phyloP scores from a whole-genome alignment of 1,284 basidiomycete species.

The Phaffia rhodozyma region DNA sequence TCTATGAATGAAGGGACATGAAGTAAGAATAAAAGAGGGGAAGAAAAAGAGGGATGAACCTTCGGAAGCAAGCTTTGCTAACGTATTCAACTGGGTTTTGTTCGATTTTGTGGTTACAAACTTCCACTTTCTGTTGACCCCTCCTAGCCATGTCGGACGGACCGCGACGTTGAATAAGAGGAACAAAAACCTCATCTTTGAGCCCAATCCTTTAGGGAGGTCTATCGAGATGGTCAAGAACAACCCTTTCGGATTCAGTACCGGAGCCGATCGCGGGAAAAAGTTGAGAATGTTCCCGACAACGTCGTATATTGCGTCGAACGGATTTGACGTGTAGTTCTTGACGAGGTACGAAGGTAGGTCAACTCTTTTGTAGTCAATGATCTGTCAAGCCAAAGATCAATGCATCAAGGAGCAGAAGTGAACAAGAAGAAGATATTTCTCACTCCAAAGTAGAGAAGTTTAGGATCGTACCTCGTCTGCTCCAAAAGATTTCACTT shows the following conservation, averaged over 20 bases:
- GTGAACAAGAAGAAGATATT: neutral
- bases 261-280: neutral
- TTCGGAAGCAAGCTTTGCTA: constrained; percentile 12
- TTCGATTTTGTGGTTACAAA: constrained; percentile 14
- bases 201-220: constrained; percentile 11
- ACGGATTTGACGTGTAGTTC: constrained; percentile 8
- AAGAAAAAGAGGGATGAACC: neutral
- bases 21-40: too few species aligned
- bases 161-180: neutral
- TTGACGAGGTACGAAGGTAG: constrained; percentile 16
- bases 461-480: constrained; percentile 7
- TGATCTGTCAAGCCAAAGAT: constrained; percentile 1
- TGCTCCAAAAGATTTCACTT: constrained; percentile 16
- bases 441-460: neutral
- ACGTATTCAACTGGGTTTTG: neutral
- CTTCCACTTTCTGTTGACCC: constrained; percentile 17
- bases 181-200: neutral
- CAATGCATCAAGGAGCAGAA: too few species aligned
- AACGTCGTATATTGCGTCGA: constrained; percentile 20
- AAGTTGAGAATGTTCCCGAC: constrained; percentile 8
- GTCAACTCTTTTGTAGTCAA: constrained; percentile 19
- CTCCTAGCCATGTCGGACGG: constrained; percentile 16
- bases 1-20: too few species aligned
- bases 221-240: constrained; percentile 11
- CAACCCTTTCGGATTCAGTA: constrained; percentile 1